phyloP scores from a whole-genome alignment of 2,329 filamentous ascomycete genomes.

The Xylariaceae sp. region DNA sequence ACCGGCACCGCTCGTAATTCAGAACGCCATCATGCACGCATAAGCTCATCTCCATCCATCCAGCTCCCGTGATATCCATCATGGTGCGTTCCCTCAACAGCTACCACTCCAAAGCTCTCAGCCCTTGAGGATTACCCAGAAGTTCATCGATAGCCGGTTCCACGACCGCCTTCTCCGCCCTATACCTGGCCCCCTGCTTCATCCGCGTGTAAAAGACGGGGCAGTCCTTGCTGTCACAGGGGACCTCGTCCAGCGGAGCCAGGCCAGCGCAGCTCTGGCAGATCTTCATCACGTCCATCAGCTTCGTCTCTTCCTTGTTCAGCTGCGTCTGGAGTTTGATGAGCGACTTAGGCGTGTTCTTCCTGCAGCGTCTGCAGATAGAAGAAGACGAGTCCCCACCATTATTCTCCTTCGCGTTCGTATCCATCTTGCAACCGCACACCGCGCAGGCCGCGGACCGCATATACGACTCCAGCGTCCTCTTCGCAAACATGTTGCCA shows the following conservation, averaged over 20 bases:
- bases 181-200: conserved; percentile 50
- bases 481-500: conserved; percentile 40
- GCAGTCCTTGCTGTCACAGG: conserved; percentile 86
- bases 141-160: conserved; percentile 33
- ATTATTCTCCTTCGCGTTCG: too few species aligned
- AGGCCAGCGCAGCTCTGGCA: conserved; percentile 77
- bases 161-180: conserved; percentile 34
- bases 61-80: neutral
- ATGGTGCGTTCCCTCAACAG: neutral
- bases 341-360: conserved; percentile 54
- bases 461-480: conserved; percentile 93
- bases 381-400: too few species aligned
- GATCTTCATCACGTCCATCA: conserved; percentile 59
- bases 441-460: conserved; percentile 71
- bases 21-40: too few species aligned
- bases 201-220: conserved; percentile 81
- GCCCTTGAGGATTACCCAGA: conserved; percentile 24
- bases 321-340: conserved; percentile 59
- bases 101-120: conserved; percentile 33
- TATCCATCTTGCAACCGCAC: conserved; percentile 57
- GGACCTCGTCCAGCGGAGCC: conserved; percentile 68
- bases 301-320: conserved; percentile 56
- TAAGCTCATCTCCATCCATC: neutral
- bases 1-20: too few species aligned
- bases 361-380: conserved; percentile 55